These are phyloP conservation scores for Malassezia dermatis DNA, from an alignment of 1,284 basidiomycete species.

Conservation along the genomic window DNA sequence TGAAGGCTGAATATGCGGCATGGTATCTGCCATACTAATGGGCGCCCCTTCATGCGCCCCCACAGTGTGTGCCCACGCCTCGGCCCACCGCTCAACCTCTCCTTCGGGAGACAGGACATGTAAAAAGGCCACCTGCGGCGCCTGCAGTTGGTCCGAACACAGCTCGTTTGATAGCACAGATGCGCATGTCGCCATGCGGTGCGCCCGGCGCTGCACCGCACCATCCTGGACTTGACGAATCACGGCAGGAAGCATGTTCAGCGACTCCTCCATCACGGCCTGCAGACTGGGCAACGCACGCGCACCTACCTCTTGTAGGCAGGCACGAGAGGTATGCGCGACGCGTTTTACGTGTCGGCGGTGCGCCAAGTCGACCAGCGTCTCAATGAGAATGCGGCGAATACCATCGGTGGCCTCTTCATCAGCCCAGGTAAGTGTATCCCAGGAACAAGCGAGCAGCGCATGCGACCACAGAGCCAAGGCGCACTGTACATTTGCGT, in stretches of 20 bases:
- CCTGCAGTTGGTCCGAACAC: background rate
- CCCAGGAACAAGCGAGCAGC: background rate
- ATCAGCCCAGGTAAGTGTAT: conserved; percentile 6
- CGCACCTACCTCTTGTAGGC: background rate
- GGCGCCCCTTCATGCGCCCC: background rate
- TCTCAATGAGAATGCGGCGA: background rate
- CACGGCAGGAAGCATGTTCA: background rate
- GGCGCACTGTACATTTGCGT: conserved; percentile 4
- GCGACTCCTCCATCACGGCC: background rate
- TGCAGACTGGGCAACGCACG: background rate
- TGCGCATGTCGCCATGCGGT: background rate
- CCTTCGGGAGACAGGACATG: background rate
- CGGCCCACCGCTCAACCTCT: background rate
- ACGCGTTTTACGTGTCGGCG: background rate
- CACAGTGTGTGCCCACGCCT: background rate
- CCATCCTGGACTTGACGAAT: background rate
- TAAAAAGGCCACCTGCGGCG: background rate
- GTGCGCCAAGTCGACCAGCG: conserved; percentile 1
- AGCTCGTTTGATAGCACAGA: background rate
- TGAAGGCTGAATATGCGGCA: background rate
- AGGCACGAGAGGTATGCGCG: background rate
- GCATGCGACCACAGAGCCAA: background rate
- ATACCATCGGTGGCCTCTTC: background rate
- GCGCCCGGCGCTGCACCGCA: background rate
- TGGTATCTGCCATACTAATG: background rate